Base-by-base conservation (phyloP, 2,329 filamentous ascomycete species). In the Diplodia mutila region DNA sequence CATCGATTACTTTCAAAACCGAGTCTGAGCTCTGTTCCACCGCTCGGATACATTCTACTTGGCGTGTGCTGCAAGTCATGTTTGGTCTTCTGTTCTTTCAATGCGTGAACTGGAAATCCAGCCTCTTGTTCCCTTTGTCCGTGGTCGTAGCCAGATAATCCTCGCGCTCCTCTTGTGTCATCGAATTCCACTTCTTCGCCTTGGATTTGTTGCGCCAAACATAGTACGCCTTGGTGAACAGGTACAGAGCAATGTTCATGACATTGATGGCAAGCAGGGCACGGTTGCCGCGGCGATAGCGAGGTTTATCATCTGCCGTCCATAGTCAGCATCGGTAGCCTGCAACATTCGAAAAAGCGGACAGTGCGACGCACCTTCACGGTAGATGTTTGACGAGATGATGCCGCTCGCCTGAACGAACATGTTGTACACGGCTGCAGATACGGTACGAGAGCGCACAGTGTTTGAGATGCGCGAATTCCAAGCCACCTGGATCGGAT, bases 401-500 rank as follows among this genome's bases (percentile, higher is more conserved):
- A 75, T 73, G 4, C 70, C 69, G 18, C 68, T 53, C 1, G 71
- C 68, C 67, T 76, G 74, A 1, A 76, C 74, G 59, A 70, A 71
- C 74, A 76, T 75, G 69, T 76, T 76, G 70, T 75, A 76, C 16
- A 63, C 54, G 0, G 74, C 74, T 1, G 74, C 71, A 29, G 54
- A 69, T 11, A 70, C 68, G 32, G 70, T 70, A 5, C 70, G 69
- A 8, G 69, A 68, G n/a, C 69, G 68, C 23, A 71, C 70, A 3
- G 66, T 69, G 64, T 70, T 70, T 1, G 64, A 49, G 53, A 71
- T 71, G 16, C 69, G 68, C 11, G 70, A 82, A 70, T 80, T 81
- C 81, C 82, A 85, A 25, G 74, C 80, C 3, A 84, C 83, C 69
- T 84, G 81, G 46, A 85, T 83, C 0, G 83, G 80, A 67, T 85